A percentile compares a stretch with the other conserved stretches of the same genome.
These are phyloP conservation scores for Schwanniomyces yamadae DNA, from an alignment of 805 yeast species.

Conservation along the genomic window DNA sequence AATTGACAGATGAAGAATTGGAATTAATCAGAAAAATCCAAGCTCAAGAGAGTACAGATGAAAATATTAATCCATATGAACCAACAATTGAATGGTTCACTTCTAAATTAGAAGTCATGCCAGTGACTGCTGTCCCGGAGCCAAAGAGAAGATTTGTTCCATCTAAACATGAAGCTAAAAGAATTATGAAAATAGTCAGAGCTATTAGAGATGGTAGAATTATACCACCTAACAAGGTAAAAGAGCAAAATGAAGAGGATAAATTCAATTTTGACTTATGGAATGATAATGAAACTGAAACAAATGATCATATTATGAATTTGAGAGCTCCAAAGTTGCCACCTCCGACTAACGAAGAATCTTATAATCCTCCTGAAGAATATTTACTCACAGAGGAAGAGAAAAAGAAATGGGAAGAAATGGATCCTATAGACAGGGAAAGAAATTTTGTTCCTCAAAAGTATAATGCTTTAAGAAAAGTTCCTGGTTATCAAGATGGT, in stretches of 20 bases:
- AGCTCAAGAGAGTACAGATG: constrained; percentile 80
- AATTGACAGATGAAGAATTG: constrained; percentile 81
- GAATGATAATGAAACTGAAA: constrained; percentile 56
- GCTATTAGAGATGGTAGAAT: constrained; percentile 97
- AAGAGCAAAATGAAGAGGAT: constrained; percentile 52
- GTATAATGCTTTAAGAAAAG: constrained; percentile 78
- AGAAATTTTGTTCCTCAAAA: constrained; percentile 79
- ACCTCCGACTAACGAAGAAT: constrained; percentile 95
- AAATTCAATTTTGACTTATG: constrained; percentile 71
- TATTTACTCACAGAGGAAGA: constrained; percentile 82
- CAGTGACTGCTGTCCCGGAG: constrained; percentile 90
- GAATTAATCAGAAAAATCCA: constrained; percentile 86
- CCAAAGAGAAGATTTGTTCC: constrained; percentile 97
- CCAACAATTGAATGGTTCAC: constrained; percentile 97
- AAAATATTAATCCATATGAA: constrained; percentile 80
- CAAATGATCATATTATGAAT: constrained; percentile 80
- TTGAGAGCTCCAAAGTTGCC: constrained; percentile 92
- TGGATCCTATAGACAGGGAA: constrained; percentile 76
- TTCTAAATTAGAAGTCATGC: constrained; percentile 79
- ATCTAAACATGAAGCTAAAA: constrained; percentile 93
- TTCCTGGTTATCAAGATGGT: constrained; percentile 86
- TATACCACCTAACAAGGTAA: constrained; percentile 64
- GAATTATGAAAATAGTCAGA: constrained; percentile 92
- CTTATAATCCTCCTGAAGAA: constrained; percentile 97
- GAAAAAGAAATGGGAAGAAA: constrained; percentile 61